These are phyloP conservation scores for Albugo candida DNA, from an alignment of 352 stramenopile species.

Conservation along the genomic window DNA sequence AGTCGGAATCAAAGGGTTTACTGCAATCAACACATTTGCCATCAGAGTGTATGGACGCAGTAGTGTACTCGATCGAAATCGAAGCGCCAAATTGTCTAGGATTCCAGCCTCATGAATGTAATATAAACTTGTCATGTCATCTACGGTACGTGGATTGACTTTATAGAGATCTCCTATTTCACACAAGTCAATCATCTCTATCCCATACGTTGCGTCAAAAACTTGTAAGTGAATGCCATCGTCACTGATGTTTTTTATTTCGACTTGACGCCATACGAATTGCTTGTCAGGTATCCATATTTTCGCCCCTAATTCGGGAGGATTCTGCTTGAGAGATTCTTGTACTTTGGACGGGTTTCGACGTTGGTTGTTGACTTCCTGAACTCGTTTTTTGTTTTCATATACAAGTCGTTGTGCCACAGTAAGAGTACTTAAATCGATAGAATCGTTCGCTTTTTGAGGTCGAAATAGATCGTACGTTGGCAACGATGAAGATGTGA, in stretches of 20 bases:
- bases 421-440: slow-evolving; percentile 42
- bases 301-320: slow-evolving; percentile 54
- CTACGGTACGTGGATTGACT: slow-evolving; percentile 68
- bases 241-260: slow-evolving; percentile 32
- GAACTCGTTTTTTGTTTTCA: slow-evolving; percentile 60
- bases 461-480: slow-evolving; percentile 66
- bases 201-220: slow-evolving; percentile 31
- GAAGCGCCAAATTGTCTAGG: slow-evolving; percentile 55
- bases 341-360: slow-evolving; percentile 25
- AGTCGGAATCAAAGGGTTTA: slow-evolving; percentile 65
- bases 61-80: slow-evolving; percentile 40
- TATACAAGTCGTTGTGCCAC: slow-evolving; percentile 67
- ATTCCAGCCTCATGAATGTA: slow-evolving; percentile 80
- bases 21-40: slow-evolving; percentile 75
- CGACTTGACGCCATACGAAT: slow-evolving; percentile 63
- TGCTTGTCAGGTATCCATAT: slow-evolving; percentile 77
- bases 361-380: slow-evolving; percentile 41
- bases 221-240: slow-evolving; percentile 54
- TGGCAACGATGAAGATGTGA: slow-evolving; percentile 43
- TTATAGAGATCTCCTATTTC: slow-evolving; percentile 73
- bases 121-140: slow-evolving; percentile 78
- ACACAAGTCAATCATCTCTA: slow-evolving; percentile 54
- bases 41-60: slow-evolving; percentile 74
- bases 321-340: slow-evolving; percentile 30
- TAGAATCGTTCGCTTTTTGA: slow-evolving; percentile 18